These are phyloP conservation scores for Phoma sp. DNA, from an alignment of 2,329 filamentous ascomycete species.

Conservation along the genomic window DNA sequence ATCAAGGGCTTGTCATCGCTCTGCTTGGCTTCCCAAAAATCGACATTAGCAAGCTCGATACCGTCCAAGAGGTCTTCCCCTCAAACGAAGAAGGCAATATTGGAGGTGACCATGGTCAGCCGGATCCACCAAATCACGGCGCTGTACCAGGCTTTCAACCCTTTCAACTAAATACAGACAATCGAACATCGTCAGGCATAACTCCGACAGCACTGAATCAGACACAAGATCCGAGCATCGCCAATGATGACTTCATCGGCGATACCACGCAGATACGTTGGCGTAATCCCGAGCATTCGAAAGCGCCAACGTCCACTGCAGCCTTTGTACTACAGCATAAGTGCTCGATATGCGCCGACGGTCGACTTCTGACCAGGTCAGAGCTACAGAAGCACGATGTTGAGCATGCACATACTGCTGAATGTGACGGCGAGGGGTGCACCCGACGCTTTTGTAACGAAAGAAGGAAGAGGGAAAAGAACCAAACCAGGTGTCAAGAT, in stretches of 20 bases:
- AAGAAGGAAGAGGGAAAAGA: slow-evolving; percentile 2
- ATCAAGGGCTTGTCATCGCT: slow-evolving; percentile 34
- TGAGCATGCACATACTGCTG: slow-evolving; percentile 34
- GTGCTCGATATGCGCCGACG: slow-evolving; percentile 32
- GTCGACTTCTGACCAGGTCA: slow-evolving; percentile 29
- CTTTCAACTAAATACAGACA: slow-evolving; percentile 27
- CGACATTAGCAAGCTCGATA: background rate
- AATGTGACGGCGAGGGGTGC: slow-evolving; percentile 25
- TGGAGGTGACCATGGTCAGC: background rate
- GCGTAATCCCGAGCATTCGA: slow-evolving; percentile 18
- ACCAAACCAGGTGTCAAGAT: slow-evolving; percentile 9
- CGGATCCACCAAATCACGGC: background rate
- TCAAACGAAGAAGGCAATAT: background rate
- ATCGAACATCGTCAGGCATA: background rate
- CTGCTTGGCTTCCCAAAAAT: slow-evolving; percentile 23
- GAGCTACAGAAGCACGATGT: slow-evolving; percentile 32
- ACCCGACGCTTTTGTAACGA: slow-evolving; percentile 34
- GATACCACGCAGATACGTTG: slow-evolving; percentile 38
- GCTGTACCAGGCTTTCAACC: slow-evolving; percentile 1
- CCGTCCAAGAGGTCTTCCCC: background rate
- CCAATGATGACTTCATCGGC: slow-evolving; percentile 27
- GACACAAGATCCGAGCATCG: background rate
- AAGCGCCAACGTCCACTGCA: slow-evolving; percentile 8
- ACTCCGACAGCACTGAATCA: background rate
- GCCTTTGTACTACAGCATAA: slow-evolving; percentile 22